These are phyloP conservation scores for Mrakia gelida DNA, from an alignment of 768 basidiomycete genomes.

Conservation along the genomic window DNA sequence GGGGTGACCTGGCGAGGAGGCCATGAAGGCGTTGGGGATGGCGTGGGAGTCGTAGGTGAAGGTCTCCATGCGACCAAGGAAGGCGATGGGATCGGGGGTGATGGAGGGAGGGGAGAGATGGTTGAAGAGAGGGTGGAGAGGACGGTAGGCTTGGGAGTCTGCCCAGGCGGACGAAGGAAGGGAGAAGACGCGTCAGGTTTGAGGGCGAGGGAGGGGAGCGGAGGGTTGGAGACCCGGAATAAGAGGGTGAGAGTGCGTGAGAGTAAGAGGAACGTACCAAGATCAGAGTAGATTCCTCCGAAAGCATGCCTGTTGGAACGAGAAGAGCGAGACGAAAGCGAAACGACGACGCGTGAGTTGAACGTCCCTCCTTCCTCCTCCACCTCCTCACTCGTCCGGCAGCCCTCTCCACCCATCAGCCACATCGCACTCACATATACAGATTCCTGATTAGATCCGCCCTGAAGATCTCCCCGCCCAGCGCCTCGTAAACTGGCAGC, in stretches of 20 bases:
- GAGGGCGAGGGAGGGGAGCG: too few relatives aligned
- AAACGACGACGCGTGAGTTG: not conserved
- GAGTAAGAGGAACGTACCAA: not conserved
- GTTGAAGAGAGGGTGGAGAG: constrained; percentile 12
- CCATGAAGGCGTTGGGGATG: constrained; percentile 26
- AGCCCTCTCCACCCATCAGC: not conserved
- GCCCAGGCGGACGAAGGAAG: not conserved
- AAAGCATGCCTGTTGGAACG: constrained; percentile 20
- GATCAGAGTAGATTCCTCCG: constrained; percentile 18
- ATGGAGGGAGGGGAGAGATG: not conserved
- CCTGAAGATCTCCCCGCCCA: constrained; percentile 22
- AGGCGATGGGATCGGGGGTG: constrained; percentile 8
- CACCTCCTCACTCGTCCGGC: not conserved
- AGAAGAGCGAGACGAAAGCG: not conserved
- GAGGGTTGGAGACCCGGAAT: not conserved
- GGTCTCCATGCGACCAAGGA: constrained; percentile 20
- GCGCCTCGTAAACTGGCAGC: not conserved
- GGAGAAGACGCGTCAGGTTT: not conserved
- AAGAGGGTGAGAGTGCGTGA: not conserved
- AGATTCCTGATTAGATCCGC: constrained; percentile 23
- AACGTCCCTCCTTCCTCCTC: not conserved
- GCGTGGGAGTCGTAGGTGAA: constrained; percentile 15
- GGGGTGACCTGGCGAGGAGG: constrained; percentile 16
- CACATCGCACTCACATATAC: constrained; percentile 13
- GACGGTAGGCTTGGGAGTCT: constrained; percentile 17